phyloP scores from a whole-genome alignment of 106 monocot genomes.

The Xerophyta viscosa region DNA sequence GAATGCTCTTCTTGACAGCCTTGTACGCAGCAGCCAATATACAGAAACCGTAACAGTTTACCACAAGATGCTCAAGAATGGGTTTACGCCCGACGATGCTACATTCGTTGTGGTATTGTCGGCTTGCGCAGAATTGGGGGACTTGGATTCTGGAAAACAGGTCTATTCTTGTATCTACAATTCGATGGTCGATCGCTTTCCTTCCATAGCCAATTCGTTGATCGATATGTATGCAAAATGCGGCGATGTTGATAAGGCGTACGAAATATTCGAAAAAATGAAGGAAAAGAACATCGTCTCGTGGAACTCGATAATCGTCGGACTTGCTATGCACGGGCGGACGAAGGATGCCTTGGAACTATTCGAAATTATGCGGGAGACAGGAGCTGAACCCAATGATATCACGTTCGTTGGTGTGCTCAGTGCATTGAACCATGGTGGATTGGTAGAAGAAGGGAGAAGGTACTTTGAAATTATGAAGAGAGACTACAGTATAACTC shows the following conservation, averaged over 20 bases:
- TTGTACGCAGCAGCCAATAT: constrained; percentile 19
- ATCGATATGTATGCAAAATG: constrained; percentile 75
- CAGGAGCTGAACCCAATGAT: constrained; percentile 30
- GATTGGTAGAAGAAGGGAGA: constrained; percentile 40
- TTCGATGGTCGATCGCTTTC: not conserved
- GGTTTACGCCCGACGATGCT: constrained; percentile 32
- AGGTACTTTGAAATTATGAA: constrained; percentile 29
- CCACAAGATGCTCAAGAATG: constrained; percentile 18
- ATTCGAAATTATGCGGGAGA: constrained; percentile 28
- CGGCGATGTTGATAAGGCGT: constrained; percentile 31
- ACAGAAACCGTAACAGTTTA: constrained; percentile 26
- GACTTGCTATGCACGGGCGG: constrained; percentile 44
- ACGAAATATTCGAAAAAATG: constrained; percentile 34
- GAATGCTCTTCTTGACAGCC: constrained; percentile 45
- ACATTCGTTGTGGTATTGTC: constrained; percentile 44
- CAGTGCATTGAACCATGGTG: constrained; percentile 47
- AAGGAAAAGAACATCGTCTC: constrained; percentile 39
- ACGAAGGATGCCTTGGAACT: constrained; percentile 28
- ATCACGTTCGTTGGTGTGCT: constrained; percentile 58
- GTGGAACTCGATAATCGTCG: constrained; percentile 56
- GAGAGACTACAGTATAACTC: constrained; percentile 25
- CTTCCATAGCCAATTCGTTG: constrained; percentile 34
- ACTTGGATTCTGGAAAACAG: constrained; percentile 31
- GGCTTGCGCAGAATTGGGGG: constrained; percentile 45
- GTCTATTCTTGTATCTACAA: constrained; percentile 22